Conservation (phyloP, 306 rosid species). For the Prunus dulcis region DNA sequence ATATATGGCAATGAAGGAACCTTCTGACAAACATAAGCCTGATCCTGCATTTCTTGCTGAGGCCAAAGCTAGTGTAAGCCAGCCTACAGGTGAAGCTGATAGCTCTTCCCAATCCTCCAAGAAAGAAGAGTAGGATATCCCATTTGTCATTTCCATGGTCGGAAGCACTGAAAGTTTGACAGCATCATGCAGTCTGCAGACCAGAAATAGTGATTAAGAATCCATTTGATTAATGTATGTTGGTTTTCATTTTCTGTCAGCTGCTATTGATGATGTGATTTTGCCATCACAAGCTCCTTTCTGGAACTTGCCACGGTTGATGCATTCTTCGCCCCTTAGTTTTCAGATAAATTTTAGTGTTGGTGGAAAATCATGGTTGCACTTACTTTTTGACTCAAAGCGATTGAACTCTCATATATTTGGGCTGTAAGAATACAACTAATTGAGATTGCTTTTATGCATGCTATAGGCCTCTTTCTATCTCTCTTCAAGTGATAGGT, state of each 20-base stretch:
- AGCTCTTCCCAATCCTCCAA: slow-evolving; percentile 46
- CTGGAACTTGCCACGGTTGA: not conserved
- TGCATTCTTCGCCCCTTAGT: not conserved
- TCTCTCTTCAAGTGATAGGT: too few species aligned
- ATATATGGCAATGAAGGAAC: slow-evolving; percentile 84
- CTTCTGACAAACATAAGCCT: slow-evolving; percentile 68
- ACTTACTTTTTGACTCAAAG: not conserved
- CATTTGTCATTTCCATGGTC: not conserved
- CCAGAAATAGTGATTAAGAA: not conserved
- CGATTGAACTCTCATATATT: not conserved
- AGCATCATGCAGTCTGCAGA: not conserved
- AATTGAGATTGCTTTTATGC: not conserved
- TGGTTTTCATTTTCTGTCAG: not conserved
- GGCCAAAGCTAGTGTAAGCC: slow-evolving; percentile 78
- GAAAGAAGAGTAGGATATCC: slow-evolving; percentile 55
- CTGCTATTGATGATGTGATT: not conserved
- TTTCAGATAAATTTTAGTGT: not conserved
- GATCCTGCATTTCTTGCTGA: slow-evolving; percentile 75
- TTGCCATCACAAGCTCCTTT: not conserved
- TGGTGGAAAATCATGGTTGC: not conserved
- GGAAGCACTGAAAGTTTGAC: not conserved
- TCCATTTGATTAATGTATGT: not conserved
- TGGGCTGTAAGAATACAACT: not conserved
- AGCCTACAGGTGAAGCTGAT: slow-evolving; percentile 31
- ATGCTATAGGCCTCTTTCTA: too few species aligned